Base-by-base conservation (phyloP, 768 basidiomycete species). In the Termitomyces sp. region DNA sequence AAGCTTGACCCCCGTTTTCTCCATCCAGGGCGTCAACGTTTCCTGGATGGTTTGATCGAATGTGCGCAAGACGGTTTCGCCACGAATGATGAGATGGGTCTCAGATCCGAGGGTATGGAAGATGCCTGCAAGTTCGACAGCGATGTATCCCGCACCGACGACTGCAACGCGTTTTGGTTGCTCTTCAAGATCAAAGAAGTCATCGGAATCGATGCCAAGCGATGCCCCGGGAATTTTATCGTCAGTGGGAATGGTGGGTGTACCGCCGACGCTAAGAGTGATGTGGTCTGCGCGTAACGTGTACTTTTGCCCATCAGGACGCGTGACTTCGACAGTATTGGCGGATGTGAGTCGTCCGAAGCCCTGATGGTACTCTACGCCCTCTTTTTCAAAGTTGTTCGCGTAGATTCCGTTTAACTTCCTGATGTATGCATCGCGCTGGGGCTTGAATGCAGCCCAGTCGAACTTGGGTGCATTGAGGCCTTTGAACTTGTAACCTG, bases 61-160 rank as follows among this genome's bases (percentile, higher is more conserved):
- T 2, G 92, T 92, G 60, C 97, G 84, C 63, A 99, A 78, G 44
- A 98, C 92, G 55, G 84, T 88, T 53, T 98, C 92, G 53, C 86
- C 79, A 54, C 97, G 88, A 63, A 98, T 98, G 70, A 98, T 71
- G 63, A 98, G 72, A 69, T 98, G 94, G 8, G 94, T 94, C 72
- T 98, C 93, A 36, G 87, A 82, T 22, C 95, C 94, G 56, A 97
- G 84, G 7, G 91, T 80, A 72, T 98, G 85, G 74, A 99, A 84
- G 55, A 99, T 84, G 20, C 97, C 97, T 5, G 96, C 93, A 47
- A 99, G 85, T 73, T 99, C 97, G 60, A 98, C 92, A 18, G 94
- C 94, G 64, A 99, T 98, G 71, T 99, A 99, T 1, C 97, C 97
- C 14, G 97, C 97, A 47, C 97, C 97, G 44, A 98, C 87, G 55